phyloP scores from a whole-genome alignment of 2,329 filamentous ascomycete species.

The Davidsoniella neocaledoniae region DNA sequence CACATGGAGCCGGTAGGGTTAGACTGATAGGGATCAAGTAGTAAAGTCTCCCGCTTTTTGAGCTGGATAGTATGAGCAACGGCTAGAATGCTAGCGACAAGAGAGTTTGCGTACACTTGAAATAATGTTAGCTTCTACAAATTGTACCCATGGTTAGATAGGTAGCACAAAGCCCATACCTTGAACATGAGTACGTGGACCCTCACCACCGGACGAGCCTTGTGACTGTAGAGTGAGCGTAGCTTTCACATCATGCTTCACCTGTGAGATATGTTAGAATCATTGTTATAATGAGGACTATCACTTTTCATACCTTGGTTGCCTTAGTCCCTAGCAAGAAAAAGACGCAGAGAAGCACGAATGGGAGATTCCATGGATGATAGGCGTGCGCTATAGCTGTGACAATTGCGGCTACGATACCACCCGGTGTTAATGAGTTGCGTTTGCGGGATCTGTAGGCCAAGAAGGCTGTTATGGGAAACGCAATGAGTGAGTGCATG shows the following conservation, averaged over 20 bases:
- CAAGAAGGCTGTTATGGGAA: conserved; percentile 41
- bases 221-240: conserved; percentile 61
- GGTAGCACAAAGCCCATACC: conserved; percentile 22
- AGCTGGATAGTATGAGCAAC: conserved; percentile 46
- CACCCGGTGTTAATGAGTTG: conserved; percentile 62
- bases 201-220: conserved; percentile 61
- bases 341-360: conserved; percentile 66
- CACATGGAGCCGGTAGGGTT: conserved; percentile 30
- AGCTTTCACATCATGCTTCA: conserved; percentile 78
- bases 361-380: conserved; percentile 93
- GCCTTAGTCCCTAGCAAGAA: conserved; percentile 71
- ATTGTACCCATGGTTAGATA: conserved; percentile 12
- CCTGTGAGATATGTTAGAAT: conserved; percentile 25
- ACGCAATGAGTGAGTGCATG: conserved; percentile 42
- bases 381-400: conserved; percentile 69
- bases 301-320: conserved; percentile 47
- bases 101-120: conserved; percentile 67
- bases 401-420: conserved; percentile 52
- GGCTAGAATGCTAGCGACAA: conserved; percentile 51
- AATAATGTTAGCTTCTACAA: neutral
- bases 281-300: neutral
- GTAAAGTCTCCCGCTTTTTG: conserved; percentile 26
- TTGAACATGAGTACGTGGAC: conserved; percentile 69
- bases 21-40: conserved; percentile 19
- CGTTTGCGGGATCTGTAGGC: conserved; percentile 51